These are phyloP conservation scores for Linaria vulgaris DNA, from an alignment of 257 asterid genomes.

Conservation along the genomic window DNA sequence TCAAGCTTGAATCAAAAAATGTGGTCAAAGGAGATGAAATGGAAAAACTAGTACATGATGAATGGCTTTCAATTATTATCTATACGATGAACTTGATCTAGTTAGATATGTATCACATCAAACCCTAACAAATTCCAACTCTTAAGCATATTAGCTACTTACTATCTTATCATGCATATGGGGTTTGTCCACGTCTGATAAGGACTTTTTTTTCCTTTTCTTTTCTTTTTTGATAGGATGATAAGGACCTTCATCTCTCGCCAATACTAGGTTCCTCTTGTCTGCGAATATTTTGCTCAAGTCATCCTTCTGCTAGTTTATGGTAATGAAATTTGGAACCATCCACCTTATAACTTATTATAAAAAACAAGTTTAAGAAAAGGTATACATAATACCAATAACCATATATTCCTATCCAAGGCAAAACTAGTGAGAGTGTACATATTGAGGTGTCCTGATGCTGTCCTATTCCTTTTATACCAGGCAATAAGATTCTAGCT, in stretches of 20 bases:
- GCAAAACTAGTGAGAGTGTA: conserved; percentile 1
- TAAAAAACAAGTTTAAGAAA: background rate
- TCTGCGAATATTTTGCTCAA: background rate
- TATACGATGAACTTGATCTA: background rate
- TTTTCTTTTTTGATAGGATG: too few species aligned
- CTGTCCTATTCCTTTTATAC: background rate
- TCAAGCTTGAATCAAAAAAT: background rate
- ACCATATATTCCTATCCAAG: background rate
- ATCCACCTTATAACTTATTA: background rate
- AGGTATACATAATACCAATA: background rate
- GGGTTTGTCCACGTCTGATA: background rate
- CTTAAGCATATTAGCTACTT: background rate
- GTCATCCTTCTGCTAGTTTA: background rate
- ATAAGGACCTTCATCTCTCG: conserved; percentile 1
- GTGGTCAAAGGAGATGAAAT: background rate
- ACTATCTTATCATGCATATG: background rate
- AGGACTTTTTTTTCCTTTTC: too few species aligned
- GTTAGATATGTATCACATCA: background rate
- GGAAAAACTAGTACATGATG: background rate
- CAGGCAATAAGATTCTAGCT: background rate
- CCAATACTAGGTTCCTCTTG: background rate
- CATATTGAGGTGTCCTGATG: background rate
- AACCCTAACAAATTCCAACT: background rate
- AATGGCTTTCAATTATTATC: background rate
- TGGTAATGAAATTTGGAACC: background rate